Conservation (phyloP, 306 rosid species). For the Astragalus membranaceus region DNA sequence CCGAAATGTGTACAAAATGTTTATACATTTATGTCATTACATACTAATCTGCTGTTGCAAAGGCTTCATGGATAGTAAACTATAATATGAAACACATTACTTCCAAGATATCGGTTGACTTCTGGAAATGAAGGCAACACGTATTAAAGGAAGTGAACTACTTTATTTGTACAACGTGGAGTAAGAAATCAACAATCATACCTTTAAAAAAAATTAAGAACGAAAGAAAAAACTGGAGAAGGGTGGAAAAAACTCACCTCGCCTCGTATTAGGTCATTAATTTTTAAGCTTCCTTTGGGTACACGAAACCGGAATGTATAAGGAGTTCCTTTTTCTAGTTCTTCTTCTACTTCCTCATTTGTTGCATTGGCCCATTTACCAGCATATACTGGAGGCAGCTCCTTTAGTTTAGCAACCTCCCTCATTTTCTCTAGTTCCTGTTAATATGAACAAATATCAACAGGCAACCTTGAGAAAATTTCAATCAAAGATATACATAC, state of each 20-base stretch:
- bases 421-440: constrained; percentile 94
- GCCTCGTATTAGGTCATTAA: constrained; percentile 83
- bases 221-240: not conserved
- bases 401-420: constrained; percentile 67
- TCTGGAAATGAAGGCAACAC: not conserved
- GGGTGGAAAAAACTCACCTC: constrained; percentile 45
- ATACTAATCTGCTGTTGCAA: not conserved
- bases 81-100: not conserved
- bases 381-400: constrained; percentile 80
- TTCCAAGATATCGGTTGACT: not conserved
- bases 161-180: not conserved
- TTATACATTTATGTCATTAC: not conserved
- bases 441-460: constrained; percentile 2
- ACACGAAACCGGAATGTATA: constrained; percentile 78
- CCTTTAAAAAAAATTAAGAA: not conserved
- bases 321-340: constrained; percentile 66
- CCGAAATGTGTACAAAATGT: not conserved
- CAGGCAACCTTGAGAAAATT: not conserved
- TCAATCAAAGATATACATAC: not conserved
- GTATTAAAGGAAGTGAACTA: not conserved
- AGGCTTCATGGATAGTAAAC: not conserved
- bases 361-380: constrained; percentile 85
- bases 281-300: constrained; percentile 78
- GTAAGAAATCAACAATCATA: not conserved
- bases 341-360: constrained; percentile 61